phyloP scores from a whole-genome alignment of 176 grass and related monocot genomes.

The Carex parvula region DNA sequence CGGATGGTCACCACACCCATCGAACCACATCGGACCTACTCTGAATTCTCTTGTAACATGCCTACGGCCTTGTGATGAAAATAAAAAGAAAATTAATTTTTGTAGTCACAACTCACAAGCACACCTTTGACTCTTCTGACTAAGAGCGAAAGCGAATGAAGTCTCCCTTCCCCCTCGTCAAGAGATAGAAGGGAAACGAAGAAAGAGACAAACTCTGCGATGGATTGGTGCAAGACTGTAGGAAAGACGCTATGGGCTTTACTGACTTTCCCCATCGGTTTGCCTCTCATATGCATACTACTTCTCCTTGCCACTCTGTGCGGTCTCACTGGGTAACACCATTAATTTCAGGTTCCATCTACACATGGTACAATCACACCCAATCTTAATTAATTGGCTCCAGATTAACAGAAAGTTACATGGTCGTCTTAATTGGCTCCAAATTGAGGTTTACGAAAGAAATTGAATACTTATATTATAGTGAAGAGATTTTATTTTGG shows the following conservation, averaged over 20 bases:
- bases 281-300: neutral
- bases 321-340: neutral
- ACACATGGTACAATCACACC: too few species aligned
- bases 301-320: slow-evolving; percentile 1
- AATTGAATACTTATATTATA: too few species aligned
- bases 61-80: too few species aligned
- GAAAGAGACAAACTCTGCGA: neutral
- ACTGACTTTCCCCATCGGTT: neutral
- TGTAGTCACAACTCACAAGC: too few species aligned
- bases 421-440: neutral
- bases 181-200: neutral
- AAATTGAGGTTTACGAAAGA: too few species aligned
- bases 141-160: neutral
- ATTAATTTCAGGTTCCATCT: too few species aligned
- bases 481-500: neutral
- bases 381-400: neutral
- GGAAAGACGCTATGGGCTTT: neutral
- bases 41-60: too few species aligned
- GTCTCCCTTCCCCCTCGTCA: neutral
- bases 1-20: too few species aligned
- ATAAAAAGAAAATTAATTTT: too few species aligned
- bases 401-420: neutral
- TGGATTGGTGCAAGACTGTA: slow-evolving; percentile 1
- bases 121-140: too few species aligned
- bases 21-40: too few species aligned